phyloP scores from a whole-genome alignment of 1,284 basidiomycete genomes.

The Coniophora puteana region DNA sequence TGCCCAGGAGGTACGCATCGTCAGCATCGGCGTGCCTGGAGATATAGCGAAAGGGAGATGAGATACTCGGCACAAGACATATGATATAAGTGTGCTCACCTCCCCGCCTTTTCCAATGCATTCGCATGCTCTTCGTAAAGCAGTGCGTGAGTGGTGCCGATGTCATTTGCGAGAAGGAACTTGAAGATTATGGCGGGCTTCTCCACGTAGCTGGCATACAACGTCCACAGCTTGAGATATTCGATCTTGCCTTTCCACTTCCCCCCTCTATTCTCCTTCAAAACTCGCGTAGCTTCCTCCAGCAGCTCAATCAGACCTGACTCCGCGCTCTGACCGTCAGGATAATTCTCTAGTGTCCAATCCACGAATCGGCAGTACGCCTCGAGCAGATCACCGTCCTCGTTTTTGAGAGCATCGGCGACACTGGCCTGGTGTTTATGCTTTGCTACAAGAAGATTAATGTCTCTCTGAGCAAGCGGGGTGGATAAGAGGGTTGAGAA shows the following conservation, averaged over 20 bases:
- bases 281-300: slow-evolving; percentile 76
- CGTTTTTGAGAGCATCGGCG: slow-evolving; percentile 48
- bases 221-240: slow-evolving; percentile 91
- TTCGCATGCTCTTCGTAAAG: slow-evolving; percentile 92
- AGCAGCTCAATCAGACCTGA: slow-evolving; percentile 78
- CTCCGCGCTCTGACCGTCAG: slow-evolving; percentile 62
- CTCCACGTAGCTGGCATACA: slow-evolving; percentile 83
- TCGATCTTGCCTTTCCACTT: slow-evolving; percentile 68
- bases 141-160: slow-evolving; percentile 77
- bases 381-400: slow-evolving; percentile 53
- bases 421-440: slow-evolving; percentile 54
- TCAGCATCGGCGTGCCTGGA: slow-evolving; percentile 83
- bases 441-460: slow-evolving; percentile 58
- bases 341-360: slow-evolving; percentile 71
- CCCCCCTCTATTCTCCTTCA: slow-evolving; percentile 67
- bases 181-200: slow-evolving; percentile 74
- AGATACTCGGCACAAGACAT: slow-evolving; percentile 5
- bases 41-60: background rate
- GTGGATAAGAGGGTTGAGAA: slow-evolving; percentile 68
- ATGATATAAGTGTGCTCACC: slow-evolving; percentile 36
- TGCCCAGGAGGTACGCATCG: slow-evolving; percentile 82
- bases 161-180: slow-evolving; percentile 86
- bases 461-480: slow-evolving; percentile 69
- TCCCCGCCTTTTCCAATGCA: slow-evolving; percentile 71
- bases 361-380: slow-evolving; percentile 61